Evolutionary conservation across 2,329 filamentous ascomycete species (phyloP).

Genomic region (Exophiala sp.): DNA sequence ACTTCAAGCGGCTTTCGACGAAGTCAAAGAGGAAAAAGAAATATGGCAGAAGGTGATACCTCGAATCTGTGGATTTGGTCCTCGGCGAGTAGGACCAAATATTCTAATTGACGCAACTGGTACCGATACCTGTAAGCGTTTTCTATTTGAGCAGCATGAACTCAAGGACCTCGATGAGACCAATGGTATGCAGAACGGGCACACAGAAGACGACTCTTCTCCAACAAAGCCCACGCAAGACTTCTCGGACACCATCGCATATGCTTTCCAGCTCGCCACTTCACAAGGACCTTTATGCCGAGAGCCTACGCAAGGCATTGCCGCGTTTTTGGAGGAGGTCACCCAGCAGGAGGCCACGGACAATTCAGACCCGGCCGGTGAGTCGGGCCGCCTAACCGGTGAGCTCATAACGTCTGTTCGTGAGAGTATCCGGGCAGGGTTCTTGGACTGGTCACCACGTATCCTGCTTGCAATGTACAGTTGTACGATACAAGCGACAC

Average conservation of each 20-base stretch:
- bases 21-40: slow-evolving; percentile 69
- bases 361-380: slow-evolving; percentile 49
- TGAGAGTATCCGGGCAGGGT: slow-evolving; percentile 75
- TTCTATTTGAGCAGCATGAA: slow-evolving; percentile 42
- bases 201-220: slow-evolving; percentile 26
- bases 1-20: slow-evolving; percentile 65
- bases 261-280: slow-evolving; percentile 91
- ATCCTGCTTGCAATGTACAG: slow-evolving; percentile 96
- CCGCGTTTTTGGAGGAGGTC: slow-evolving; percentile 83
- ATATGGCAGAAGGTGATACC: slow-evolving; percentile 74
- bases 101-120: slow-evolving; percentile 80
- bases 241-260: slow-evolving; percentile 83
- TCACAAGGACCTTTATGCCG: slow-evolving; percentile 85
- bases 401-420: slow-evolving; percentile 90
- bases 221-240: slow-evolving; percentile 56
- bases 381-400: slow-evolving; percentile 78
- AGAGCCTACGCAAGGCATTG: slow-evolving; percentile 89
- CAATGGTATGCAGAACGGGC: slow-evolving; percentile 9
- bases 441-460: slow-evolving; percentile 94
- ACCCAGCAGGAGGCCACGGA: slow-evolving; percentile 49
- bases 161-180: slow-evolving; percentile 19
- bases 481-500: slow-evolving; percentile 88
- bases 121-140: slow-evolving; percentile 66
- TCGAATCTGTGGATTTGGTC: slow-evolving; percentile 85
- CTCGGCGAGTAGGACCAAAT: slow-evolving; percentile 80